Percentiles rank a stretch among this genome's conserved stretches.
These are phyloP conservation scores for Telfairia occidentalis DNA, from an alignment of 331 rosid genomes.

Conservation along the genomic window DNA sequence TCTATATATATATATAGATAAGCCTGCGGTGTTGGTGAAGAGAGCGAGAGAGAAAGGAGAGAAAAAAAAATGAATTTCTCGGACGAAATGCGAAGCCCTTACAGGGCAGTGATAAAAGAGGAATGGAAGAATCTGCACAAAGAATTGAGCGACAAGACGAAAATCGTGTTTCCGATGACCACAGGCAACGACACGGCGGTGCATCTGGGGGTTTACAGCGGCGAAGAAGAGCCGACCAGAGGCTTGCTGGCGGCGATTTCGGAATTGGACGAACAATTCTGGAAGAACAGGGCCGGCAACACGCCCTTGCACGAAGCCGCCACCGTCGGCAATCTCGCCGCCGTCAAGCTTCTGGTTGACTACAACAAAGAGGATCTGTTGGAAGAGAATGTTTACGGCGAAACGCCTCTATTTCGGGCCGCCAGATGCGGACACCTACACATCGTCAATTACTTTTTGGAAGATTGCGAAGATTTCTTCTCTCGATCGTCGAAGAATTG, in stretches of 20 bases:
- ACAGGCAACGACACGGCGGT: neutral
- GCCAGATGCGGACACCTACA: neutral
- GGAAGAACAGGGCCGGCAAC: neutral
- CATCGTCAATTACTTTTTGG: neutral
- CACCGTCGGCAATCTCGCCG: neutral
- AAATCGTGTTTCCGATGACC: neutral
- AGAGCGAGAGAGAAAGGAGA: neutral
- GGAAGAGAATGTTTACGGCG: neutral
- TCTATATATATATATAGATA: too few species aligned
- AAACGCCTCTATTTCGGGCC: neutral
- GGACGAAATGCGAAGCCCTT: neutral
- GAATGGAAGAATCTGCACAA: neutral
- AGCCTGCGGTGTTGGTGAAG: neutral
- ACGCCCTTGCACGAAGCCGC: slow-evolving; percentile 3
- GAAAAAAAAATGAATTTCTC: neutral
- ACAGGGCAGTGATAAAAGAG: neutral
- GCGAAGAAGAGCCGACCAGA: neutral
- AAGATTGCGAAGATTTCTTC: neutral
- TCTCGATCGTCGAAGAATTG: neutral
- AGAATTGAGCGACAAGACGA: neutral
- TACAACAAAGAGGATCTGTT: neutral
- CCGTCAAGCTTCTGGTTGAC: neutral
- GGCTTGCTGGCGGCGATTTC: neutral
- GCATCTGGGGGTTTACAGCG: neutral
- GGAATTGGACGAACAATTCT: neutral